These are phyloP conservation scores for Saxophila tyrrhenica DNA, from an alignment of 495 filamentous ascomycete species.

Conservation along the genomic window DNA sequence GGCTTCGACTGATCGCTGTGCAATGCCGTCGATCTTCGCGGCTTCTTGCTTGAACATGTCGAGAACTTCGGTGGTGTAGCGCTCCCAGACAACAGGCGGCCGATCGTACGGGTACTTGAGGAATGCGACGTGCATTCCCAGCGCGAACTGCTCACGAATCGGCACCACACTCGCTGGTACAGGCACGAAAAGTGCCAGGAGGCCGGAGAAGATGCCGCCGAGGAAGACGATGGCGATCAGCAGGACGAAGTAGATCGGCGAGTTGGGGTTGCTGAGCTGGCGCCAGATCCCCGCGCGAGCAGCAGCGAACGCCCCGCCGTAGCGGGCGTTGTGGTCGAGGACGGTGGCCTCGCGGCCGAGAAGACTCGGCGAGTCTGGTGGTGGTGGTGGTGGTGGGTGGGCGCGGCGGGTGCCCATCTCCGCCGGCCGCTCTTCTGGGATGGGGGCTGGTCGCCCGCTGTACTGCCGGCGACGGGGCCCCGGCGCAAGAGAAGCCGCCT, in stretches of 20 bases:
- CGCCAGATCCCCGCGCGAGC: neutral
- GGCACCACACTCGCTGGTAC: neutral
- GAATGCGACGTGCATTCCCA: neutral
- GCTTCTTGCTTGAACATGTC: neutral
- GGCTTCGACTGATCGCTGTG: neutral
- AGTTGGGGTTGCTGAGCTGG: neutral
- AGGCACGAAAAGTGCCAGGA: neutral
- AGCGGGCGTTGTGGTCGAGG: neutral
- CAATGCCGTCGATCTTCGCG: neutral
- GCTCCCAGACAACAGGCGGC: neutral
- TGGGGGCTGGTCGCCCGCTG: neutral
- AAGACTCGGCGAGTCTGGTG: neutral
- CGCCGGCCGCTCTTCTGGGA: neutral
- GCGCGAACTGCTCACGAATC: neutral
- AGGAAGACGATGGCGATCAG: neutral
- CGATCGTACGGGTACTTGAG: neutral
- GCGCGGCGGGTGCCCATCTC: neutral
- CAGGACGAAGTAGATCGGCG: neutral
- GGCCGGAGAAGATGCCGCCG: neutral
- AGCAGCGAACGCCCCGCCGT: neutral
- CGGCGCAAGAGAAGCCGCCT: neutral
- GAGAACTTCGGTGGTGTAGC: neutral
- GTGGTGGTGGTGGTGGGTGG: neutral
- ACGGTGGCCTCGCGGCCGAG: neutral
- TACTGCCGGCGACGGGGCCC: neutral